Percentiles rank a stretch among this genome's conserved stretches.
Conservation (phyloP, 768 basidiomycete genomes). For the Cubamyces lactineus region DNA sequence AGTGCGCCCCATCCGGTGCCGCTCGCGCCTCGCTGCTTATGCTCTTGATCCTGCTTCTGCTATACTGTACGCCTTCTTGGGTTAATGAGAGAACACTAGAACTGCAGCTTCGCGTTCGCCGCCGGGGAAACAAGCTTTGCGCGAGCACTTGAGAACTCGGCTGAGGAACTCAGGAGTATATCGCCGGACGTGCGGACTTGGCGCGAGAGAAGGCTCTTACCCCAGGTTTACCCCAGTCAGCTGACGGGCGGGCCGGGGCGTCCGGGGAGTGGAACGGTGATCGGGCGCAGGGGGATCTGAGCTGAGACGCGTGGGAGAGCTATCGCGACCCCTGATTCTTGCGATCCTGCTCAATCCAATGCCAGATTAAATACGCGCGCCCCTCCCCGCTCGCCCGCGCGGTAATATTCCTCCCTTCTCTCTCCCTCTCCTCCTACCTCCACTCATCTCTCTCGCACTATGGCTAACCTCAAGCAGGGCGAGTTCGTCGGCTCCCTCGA, state of each 20-base stretch:
- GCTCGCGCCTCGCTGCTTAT: background rate
- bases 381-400: background rate
- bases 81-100: background rate
- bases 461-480: slow-evolving; percentile 55
- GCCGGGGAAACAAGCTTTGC: too few species aligned
- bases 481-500: slow-evolving; percentile 93
- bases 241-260: slow-evolving; percentile 19
- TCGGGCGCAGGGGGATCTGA: background rate
- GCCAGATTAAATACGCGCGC: slow-evolving; percentile 20
- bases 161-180: background rate
- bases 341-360: slow-evolving; percentile 2
- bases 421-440: background rate
- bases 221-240: slow-evolving; percentile 21
- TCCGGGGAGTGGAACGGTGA: background rate
- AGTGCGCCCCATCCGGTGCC: slow-evolving; percentile 6
- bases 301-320: background rate
- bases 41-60: too few species aligned
- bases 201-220: background rate
- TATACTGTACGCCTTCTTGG: background rate
- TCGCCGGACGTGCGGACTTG: background rate
- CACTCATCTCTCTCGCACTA: slow-evolving; percentile 18
- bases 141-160: background rate
- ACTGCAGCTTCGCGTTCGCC: background rate
- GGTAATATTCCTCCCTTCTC: background rate
- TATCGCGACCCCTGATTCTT: slow-evolving; percentile 17